These are phyloP conservation scores for Dactylellina drechsleri DNA, from an alignment of 2,329 filamentous ascomycete species.

Conservation along the genomic window DNA sequence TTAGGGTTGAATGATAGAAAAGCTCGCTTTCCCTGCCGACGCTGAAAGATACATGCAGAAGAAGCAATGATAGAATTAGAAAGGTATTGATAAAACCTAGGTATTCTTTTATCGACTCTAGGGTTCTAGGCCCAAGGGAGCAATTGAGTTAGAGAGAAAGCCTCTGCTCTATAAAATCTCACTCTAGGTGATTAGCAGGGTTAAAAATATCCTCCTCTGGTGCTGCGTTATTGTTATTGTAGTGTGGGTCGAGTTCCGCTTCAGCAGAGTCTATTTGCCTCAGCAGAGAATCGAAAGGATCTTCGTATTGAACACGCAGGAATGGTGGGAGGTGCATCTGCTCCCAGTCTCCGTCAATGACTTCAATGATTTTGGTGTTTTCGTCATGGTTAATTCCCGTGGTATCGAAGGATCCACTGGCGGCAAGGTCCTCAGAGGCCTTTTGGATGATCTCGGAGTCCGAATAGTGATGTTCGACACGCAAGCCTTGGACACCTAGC, in stretches of 20 bases:
- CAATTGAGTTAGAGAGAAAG: too few relatives aligned
- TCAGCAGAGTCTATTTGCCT: conserved; percentile 37
- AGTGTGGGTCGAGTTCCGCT: conserved; percentile 36
- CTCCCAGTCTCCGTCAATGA: conserved; percentile 37
- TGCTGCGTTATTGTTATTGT: conserved; percentile 47
- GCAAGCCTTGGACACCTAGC: not conserved
- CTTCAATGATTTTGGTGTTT: conserved; percentile 26
- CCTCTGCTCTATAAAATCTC: not conserved
- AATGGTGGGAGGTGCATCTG: conserved; percentile 35
- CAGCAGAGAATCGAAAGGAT: conserved; percentile 36
- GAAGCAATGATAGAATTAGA: too few relatives aligned
- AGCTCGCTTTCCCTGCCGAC: too few relatives aligned
- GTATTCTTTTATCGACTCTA: too few relatives aligned
- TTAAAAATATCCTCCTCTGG: conserved; percentile 50
- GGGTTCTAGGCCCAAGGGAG: too few relatives aligned
- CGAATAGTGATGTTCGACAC: not conserved
- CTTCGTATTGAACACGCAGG: conserved; percentile 31
- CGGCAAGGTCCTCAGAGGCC: conserved; percentile 33
- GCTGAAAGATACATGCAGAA: too few relatives aligned
- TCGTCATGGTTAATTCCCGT: conserved; percentile 40
- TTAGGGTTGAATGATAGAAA: too few relatives aligned
- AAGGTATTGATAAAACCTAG: too few relatives aligned
- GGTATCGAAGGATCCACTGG: conserved; percentile 11
- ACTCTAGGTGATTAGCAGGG: conserved; percentile 21
- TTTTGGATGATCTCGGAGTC: conserved; percentile 14